Base-by-base conservation (phyloP, 139 green algal species). In the Spirogloea muscicola region DNA sequence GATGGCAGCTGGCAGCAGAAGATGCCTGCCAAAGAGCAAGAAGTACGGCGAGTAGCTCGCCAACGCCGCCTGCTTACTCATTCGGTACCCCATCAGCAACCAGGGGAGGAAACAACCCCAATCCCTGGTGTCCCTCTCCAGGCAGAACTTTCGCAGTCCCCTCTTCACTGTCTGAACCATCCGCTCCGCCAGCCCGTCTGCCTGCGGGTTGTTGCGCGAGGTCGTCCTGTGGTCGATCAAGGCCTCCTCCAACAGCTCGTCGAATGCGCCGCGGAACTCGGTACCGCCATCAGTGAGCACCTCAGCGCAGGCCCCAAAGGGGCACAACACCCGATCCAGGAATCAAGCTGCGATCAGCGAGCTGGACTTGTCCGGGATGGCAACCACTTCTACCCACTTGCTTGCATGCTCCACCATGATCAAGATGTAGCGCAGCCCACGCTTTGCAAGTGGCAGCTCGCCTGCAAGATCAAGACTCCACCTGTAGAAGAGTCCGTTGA, bases 191-290 rank as follows among this genome's bases (percentile, higher is more conserved):
- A 74, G 34, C 2, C 81, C 76, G 39, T 86, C 70, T 21, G 51
- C 65, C 31, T 86, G 65, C 1, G 81, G 81, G 58, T 79, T 46
- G 5, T 65, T 4, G 2, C 73, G 31, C 1, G 62, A 60, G 2
- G 74, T 83, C 2, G 3, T 39, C 13, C 68, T 52, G 37, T 85
- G 74, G 34, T 69, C 57, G 9, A 85, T 77, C 33, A 74, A 46
- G n/a, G 29, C 42, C 0, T 36, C 29, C 13, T 65, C 46, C 40
- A 80, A 25, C 9, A 86, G 38, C 25, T 55, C 52, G 29, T 60
- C 41, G 60, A 86, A 86, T 3, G 52, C 69, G n/a, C 72, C 82
- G 3, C 18, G 9, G 6, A 68, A 86, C 29, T 84, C 66, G 16
- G 59, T 58, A 3, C 76, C 82, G 2, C 34, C 4, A 39, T 86